Base-by-base conservation (phyloP, 164 flowering plant species). In the Annona squamosa region DNA sequence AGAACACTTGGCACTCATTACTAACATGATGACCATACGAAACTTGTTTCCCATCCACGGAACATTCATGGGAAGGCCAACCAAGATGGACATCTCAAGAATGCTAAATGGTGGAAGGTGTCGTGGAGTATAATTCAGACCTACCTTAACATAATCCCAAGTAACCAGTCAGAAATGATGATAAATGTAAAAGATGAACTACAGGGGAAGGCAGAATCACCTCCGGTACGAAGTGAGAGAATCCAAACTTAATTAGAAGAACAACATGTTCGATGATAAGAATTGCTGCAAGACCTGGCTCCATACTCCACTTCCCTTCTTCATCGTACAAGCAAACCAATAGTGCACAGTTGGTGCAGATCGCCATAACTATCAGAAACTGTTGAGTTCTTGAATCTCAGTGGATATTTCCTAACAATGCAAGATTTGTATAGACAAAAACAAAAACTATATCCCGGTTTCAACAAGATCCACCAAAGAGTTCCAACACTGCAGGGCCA, bases 201-300 rank as follows among this genome's bases (percentile, higher is more conserved):
- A 17, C 3, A 64, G 71, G 43, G 56, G 56, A 67, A 46, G 48
- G 56, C 10, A 45, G 18, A 56, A 59, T 77, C 19, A 94, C 99
- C 96, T 95, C 99, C 0, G 99, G 97, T 48, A 95, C 94, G 68
- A 95, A 83, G 46, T 85, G 88, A 26, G 97, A 89, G 78, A 93
- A 87, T 42, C 91, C 97, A 76, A 91, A 92, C 82, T 93, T 95
- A 26, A 95, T 83, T 52, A 95, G 71, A 69, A 95, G 82, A 19
- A 93, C 90, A 48, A 88, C 72, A 52, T 95, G 99, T 71, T 95
- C 99, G 84, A 95, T 88, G 63, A 90, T 68, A 48, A 92, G 92
- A 70, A 93, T 95, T 13, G 93, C 99, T 44, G 94, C 99, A 5
- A 92, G 90, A 10, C 98, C 99, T 6, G 99, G 99, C 69, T 94